Percentiles rank a stretch among this genome's conserved stretches.
Conservation (phyloP, 345 rosid species). For the Balakata baccata region DNA sequence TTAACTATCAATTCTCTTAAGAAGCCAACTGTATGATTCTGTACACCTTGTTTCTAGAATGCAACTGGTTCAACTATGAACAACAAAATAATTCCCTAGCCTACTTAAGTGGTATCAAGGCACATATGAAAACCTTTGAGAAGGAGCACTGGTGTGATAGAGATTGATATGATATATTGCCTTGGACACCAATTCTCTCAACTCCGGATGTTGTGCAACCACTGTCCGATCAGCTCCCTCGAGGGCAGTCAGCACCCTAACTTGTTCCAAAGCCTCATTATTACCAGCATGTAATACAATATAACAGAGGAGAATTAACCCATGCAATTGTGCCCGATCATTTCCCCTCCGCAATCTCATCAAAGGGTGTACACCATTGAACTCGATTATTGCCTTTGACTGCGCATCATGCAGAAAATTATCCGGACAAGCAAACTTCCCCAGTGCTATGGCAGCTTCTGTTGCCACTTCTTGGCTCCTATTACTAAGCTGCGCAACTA, state of each 20-base stretch:
- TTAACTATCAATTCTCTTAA: neutral
- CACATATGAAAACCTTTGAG: constrained; percentile 45
- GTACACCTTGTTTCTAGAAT: neutral
- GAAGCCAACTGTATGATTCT: neutral
- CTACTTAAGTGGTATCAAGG: too few species aligned
- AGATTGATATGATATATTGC: constrained; percentile 63
- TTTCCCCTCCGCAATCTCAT: constrained; percentile 60
- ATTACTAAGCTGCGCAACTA: constrained; percentile 55
- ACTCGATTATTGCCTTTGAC: constrained; percentile 65
- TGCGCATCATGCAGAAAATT: constrained; percentile 62
- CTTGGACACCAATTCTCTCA: constrained; percentile 59
- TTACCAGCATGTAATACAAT: constrained; percentile 64
- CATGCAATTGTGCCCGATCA: constrained; percentile 58
- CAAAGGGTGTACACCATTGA: constrained; percentile 46
- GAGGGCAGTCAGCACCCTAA: constrained; percentile 68
- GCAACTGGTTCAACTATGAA: constrained; percentile 7
- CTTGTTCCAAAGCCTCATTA: constrained; percentile 53
- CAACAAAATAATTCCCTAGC: constrained; percentile 2
- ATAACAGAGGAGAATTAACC: constrained; percentile 66
- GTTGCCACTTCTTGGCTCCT: constrained; percentile 56
- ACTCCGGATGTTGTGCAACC: constrained; percentile 52
- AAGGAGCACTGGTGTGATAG: constrained; percentile 53
- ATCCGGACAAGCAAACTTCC: constrained; percentile 58
- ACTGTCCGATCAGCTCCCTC: constrained; percentile 66
- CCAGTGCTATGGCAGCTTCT: constrained; percentile 67